Evolutionary conservation across 164 flowering plant genomes (phyloP).

Genomic region (Chloranthus sessilifolius): DNA sequence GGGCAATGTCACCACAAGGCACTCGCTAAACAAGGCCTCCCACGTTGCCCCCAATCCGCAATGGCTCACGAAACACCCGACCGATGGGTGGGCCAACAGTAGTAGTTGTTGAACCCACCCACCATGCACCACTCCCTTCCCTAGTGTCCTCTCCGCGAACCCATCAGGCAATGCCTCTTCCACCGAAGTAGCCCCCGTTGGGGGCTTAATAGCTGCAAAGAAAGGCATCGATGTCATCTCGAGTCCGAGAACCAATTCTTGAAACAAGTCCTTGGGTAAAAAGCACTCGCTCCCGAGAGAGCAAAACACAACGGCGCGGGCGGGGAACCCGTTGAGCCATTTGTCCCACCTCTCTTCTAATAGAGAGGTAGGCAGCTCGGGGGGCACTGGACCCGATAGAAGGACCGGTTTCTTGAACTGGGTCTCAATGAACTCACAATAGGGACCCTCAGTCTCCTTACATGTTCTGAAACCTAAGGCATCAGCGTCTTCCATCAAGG

Average conservation of each 20-base stretch:
- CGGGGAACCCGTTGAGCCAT: slow-evolving; percentile 24
- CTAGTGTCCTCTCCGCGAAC: slow-evolving; percentile 16
- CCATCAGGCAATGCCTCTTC: slow-evolving; percentile 10
- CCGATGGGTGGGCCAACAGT: slow-evolving; percentile 10
- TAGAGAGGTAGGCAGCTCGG: slow-evolving; percentile 6
- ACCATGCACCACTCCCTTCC: slow-evolving; percentile 10
- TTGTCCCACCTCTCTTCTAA: slow-evolving; percentile 23
- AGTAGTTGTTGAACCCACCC: slow-evolving; percentile 20
- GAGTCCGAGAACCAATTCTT: slow-evolving; percentile 28
- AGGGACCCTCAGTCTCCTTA: slow-evolving; percentile 12
- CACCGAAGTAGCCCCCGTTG: not conserved
- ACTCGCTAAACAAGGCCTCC: slow-evolving; percentile 12
- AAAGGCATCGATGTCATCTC: slow-evolving; percentile 32
- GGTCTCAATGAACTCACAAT: slow-evolving; percentile 6
- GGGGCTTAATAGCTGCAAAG: slow-evolving; percentile 13
- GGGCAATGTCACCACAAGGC: slow-evolving; percentile 13
- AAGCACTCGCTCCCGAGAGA: slow-evolving; percentile 33
- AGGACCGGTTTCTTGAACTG: slow-evolving; percentile 12
- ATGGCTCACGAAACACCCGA: slow-evolving; percentile 15
- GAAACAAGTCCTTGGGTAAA: slow-evolving; percentile 19
- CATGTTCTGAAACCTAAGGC: slow-evolving; percentile 13
- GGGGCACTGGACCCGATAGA: slow-evolving; percentile 13
- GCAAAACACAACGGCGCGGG: slow-evolving; percentile 25
- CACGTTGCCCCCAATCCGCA: slow-evolving; percentile 4
- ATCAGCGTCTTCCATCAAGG: not conserved